Conservation (phyloP, 2,329 filamentous ascomycete genomes). For the Cordyceps militaris region DNA sequence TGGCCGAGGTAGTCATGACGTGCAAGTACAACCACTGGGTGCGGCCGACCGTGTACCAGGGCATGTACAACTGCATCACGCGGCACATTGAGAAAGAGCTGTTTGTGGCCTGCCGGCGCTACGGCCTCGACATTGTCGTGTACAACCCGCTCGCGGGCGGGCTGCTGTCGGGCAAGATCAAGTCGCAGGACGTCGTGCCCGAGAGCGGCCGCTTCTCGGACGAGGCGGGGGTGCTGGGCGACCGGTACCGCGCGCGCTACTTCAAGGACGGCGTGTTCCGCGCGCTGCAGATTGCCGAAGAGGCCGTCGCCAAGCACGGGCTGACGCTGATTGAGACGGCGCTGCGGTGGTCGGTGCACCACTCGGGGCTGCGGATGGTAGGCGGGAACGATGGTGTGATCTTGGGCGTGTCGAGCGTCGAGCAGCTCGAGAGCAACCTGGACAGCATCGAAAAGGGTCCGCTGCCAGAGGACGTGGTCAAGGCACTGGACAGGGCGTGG, state of each 20-base stretch:
- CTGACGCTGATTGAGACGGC: constrained; percentile 66
- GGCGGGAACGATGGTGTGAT: constrained; percentile 52
- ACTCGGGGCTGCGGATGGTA: constrained; percentile 51
- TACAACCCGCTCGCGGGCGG: constrained; percentile 81
- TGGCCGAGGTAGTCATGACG: constrained; percentile 74
- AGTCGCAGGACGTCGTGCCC: constrained; percentile 54
- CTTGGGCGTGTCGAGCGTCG: constrained; percentile 50
- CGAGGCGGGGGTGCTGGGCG: constrained; percentile 41
- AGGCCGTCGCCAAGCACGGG: constrained; percentile 58
- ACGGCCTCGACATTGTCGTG: constrained; percentile 70
- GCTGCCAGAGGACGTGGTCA: constrained; percentile 67
- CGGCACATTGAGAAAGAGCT: constrained; percentile 70
- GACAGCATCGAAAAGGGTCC: constrained; percentile 59
- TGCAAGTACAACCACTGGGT: constrained; percentile 78
- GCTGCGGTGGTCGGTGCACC: constrained; percentile 66
- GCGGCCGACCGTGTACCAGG: constrained; percentile 76
- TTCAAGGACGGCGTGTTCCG: constrained; percentile 59
- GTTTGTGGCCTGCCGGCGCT: constrained; percentile 64
- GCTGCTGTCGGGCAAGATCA: constrained; percentile 73
- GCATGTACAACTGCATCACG: constrained; percentile 79
- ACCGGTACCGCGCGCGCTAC: constrained; percentile 60
- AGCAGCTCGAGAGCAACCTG: constrained; percentile 52
- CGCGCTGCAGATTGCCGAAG: constrained; percentile 61
- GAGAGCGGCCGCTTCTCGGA: constrained; percentile 65
- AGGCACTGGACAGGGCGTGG: constrained; percentile 74